Percentiles rank a stretch among this genome's conserved stretches.
Evolutionary conservation across 768 basidiomycete genomes (phyloP).

Genomic region (Pleurotus giganteus): DNA sequence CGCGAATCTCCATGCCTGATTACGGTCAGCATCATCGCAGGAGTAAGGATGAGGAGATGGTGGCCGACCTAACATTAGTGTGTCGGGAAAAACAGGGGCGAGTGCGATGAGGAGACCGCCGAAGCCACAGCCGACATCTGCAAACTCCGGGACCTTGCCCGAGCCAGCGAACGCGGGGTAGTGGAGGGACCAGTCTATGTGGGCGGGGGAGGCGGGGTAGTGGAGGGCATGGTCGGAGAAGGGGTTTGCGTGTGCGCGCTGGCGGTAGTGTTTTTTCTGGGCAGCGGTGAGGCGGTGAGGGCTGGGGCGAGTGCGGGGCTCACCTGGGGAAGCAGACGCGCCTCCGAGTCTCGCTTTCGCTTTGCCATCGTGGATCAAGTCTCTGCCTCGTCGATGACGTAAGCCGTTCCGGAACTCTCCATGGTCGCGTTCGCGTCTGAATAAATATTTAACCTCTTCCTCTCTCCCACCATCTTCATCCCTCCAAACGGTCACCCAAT

Average conservation of each 20-base stretch:
- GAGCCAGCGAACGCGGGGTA: conserved; percentile 68
- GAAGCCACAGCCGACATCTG: conserved; percentile 97
- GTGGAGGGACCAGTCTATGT: conserved; percentile 80
- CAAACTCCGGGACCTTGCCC: conserved; percentile 82
- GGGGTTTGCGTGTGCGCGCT: conserved; percentile 82
- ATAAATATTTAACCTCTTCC: conserved; percentile 18
- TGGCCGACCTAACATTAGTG: conserved; percentile 84
- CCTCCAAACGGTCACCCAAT: conserved; percentile 29
- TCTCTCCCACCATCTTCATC: conserved; percentile 14
- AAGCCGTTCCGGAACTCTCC: conserved; percentile 23
- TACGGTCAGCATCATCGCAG: background rate
- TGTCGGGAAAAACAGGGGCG: conserved; percentile 88
- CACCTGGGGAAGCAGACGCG: conserved; percentile 50
- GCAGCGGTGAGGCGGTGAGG: background rate
- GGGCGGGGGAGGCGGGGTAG: conserved; percentile 76
- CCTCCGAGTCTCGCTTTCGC: conserved; percentile 25
- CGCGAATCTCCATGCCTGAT: conserved; percentile 94
- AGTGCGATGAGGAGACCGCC: conserved; percentile 90
- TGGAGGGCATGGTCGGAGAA: conserved; percentile 87
- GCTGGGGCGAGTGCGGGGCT: background rate
- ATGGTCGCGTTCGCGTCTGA: conserved; percentile 16
- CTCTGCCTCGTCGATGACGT: background rate
- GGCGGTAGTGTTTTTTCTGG: conserved; percentile 82
- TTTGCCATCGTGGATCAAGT: conserved; percentile 26
- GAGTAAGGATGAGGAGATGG: conserved; percentile 7